Conservation (phyloP, 148 eudicot species). For the Dianthus caryophyllus region DNA sequence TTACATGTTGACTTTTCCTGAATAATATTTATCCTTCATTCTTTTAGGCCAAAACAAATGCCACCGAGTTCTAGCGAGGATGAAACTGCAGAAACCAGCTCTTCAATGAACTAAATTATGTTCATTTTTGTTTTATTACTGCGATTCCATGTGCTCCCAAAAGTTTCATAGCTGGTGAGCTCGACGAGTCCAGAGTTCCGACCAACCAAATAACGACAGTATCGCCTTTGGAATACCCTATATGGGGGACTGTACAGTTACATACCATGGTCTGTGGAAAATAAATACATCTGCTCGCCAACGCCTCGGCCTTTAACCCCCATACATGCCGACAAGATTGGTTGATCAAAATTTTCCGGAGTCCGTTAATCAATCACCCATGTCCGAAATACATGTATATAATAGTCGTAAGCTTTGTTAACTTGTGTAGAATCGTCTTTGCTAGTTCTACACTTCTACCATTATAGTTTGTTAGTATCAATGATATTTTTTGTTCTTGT, state of each 20-base stretch:
- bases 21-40: neutral
- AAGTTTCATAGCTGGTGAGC: constrained; percentile 4
- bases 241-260: constrained; percentile 22
- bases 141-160: neutral
- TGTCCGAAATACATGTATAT: too few species aligned
- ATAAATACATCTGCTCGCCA: too few species aligned
- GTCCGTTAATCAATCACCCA: too few species aligned
- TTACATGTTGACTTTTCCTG: neutral
- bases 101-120: constrained; percentile 44
- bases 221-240: neutral
- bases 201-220: neutral
- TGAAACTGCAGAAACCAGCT: constrained; percentile 71
- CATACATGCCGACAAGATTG: too few species aligned
- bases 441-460: too few species aligned
- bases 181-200: constrained; percentile 5
- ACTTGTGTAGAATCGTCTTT: too few species aligned
- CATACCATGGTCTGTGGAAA: neutral
- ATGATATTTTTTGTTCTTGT: too few species aligned
- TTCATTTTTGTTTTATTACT: neutral
- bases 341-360: too few species aligned
- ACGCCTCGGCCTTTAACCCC: too few species aligned
- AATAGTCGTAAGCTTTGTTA: too few species aligned
- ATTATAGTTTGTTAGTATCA: too few species aligned
- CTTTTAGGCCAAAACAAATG: constrained; percentile 48
- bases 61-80: constrained; percentile 82